A percentile compares a stretch with the other conserved stretches of the same genome.
These are phyloP conservation scores for Quercus tomentella DNA, from an alignment of 331 rosid species.

Conservation along the genomic window DNA sequence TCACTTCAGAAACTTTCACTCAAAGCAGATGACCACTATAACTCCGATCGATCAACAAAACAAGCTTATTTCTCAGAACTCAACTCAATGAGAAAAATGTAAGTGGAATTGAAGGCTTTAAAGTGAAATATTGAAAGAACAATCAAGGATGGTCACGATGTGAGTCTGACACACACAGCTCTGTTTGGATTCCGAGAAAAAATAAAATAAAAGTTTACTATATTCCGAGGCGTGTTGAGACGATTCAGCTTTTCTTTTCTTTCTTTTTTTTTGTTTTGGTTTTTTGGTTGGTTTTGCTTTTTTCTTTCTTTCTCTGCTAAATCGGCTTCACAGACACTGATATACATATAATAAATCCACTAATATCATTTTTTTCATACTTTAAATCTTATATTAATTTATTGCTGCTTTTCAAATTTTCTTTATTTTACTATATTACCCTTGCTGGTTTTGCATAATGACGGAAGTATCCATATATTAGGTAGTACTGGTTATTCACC, in stretches of 20 bases:
- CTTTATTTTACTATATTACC: too few species aligned
- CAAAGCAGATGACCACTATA: background rate
- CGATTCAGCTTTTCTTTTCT: conserved; percentile 46
- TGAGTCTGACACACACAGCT: conserved; percentile 21
- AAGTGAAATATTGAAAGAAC: conserved; percentile 12
- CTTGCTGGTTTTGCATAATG: too few species aligned
- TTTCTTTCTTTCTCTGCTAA: too few species aligned
- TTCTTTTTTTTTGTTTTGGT: background rate
- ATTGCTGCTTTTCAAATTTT: too few species aligned
- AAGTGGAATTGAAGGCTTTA: conserved; percentile 23
- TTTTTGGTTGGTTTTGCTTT: too few species aligned
- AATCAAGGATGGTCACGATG: conserved; percentile 26
- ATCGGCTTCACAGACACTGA: too few species aligned
- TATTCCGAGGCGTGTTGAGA: conserved; percentile 43
- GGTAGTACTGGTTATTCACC: too few species aligned
- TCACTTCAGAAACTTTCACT: conserved; percentile 1
- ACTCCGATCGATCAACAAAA: conserved; percentile 16
- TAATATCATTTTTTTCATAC: too few species aligned
- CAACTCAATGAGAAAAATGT: background rate
- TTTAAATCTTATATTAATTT: too few species aligned
- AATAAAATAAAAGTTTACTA: conserved; percentile 26
- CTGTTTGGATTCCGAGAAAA: conserved; percentile 54
- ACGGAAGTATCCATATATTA: too few species aligned
- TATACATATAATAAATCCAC: too few species aligned
- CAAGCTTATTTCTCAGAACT: conserved; percentile 5